Evolutionary conservation across 768 basidiomycete species (phyloP).

Genomic region (Boletellus sp.): DNA sequence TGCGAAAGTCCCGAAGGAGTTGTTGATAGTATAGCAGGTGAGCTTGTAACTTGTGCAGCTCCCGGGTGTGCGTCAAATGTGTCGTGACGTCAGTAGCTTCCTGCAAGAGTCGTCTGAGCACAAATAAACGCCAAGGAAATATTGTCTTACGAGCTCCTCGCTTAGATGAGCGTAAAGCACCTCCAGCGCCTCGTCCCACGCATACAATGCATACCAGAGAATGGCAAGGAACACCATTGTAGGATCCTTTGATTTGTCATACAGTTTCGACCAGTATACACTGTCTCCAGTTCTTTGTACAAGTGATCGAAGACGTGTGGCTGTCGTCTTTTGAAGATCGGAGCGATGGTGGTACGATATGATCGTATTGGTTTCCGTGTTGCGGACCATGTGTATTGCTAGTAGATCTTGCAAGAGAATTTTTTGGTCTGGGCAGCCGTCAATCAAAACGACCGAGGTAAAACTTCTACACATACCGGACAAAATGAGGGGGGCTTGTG

Average conservation of each 20-base stretch:
- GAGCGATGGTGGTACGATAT: slow-evolving; percentile 36
- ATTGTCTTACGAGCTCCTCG: slow-evolving; percentile 36
- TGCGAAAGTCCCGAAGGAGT: slow-evolving; percentile 52
- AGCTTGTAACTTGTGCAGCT: slow-evolving; percentile 55
- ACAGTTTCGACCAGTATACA: slow-evolving; percentile 37
- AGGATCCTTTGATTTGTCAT: slow-evolving; percentile 28
- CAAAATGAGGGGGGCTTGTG: slow-evolving; percentile 31
- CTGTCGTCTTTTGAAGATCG: slow-evolving; percentile 23
- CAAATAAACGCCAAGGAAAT: not conserved
- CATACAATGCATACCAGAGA: slow-evolving; percentile 58
- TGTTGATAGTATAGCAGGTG: slow-evolving; percentile 54
- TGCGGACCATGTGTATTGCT: slow-evolving; percentile 39
- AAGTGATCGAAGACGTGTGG: slow-evolving; percentile 27
- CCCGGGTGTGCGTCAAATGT: slow-evolving; percentile 43
- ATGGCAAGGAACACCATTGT: slow-evolving; percentile 37
- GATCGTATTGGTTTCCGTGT: slow-evolving; percentile 23
- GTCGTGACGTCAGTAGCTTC: slow-evolving; percentile 41
- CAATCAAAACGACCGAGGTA: not conserved
- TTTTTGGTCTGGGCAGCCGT: slow-evolving; percentile 10
- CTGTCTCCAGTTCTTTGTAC: slow-evolving; percentile 33
- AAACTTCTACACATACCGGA: slow-evolving; percentile 10
- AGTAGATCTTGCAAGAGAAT: slow-evolving; percentile 35
- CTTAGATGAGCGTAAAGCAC: slow-evolving; percentile 49
- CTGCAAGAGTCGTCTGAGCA: slow-evolving; percentile 24
- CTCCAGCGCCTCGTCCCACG: slow-evolving; percentile 60